phyloP scores from a whole-genome alignment of 495 filamentous ascomycete species.

The Stereocaulon alpinum region DNA sequence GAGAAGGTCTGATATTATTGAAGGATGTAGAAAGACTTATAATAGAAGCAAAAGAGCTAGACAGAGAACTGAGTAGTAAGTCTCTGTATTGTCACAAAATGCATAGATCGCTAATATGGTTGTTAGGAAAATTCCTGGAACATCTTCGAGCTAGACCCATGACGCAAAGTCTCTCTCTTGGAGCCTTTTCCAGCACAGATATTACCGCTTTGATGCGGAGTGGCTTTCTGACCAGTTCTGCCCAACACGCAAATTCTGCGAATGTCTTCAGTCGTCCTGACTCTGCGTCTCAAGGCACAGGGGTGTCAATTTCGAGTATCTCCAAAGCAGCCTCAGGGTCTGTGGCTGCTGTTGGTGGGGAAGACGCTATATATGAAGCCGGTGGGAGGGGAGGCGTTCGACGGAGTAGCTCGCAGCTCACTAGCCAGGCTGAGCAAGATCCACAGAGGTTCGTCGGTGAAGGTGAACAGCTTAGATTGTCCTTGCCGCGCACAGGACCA shows the following conservation, averaged over 20 bases:
- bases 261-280: slow-evolving; percentile 46
- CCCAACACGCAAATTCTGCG: slow-evolving; percentile 34
- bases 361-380: slow-evolving; percentile 40
- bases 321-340: slow-evolving; percentile 52
- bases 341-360: slow-evolving; percentile 51
- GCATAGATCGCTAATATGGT: neutral
- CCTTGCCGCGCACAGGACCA: slow-evolving; percentile 62
- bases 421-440: slow-evolving; percentile 4
- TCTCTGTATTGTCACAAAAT: neutral
- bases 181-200: slow-evolving; percentile 40
- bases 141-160: slow-evolving; percentile 47
- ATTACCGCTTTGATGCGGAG: slow-evolving; percentile 51
- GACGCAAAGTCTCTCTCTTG: slow-evolving; percentile 38
- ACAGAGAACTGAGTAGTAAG: slow-evolving; percentile 39
- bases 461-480: slow-evolving; percentile 32
- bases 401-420: slow-evolving; percentile 21
- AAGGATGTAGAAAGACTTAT: slow-evolving; percentile 54
- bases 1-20: slow-evolving; percentile 58
- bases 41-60: slow-evolving; percentile 32
- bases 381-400: slow-evolving; percentile 37
- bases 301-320: slow-evolving; percentile 43
- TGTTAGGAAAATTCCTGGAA: slow-evolving; percentile 41
- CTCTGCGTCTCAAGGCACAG: slow-evolving; percentile 29
- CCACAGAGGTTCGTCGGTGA: slow-evolving; percentile 10
- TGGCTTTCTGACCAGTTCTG: slow-evolving; percentile 59